phyloP scores from a whole-genome alignment of 192 early-diverging fungal genomes.

The Lunasporangiospora selenospora region DNA sequence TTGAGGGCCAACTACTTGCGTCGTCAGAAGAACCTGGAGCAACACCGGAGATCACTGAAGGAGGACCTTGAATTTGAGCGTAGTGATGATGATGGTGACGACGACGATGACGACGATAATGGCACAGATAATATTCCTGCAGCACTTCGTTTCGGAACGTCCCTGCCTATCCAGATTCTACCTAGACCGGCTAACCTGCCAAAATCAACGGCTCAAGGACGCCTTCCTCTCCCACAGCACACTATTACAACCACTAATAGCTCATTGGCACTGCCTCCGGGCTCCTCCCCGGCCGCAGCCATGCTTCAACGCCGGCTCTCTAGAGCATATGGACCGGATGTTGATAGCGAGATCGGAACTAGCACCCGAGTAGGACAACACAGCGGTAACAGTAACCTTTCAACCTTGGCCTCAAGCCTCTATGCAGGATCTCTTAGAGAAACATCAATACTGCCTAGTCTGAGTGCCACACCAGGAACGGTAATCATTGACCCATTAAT shows the following conservation, averaged over 20 bases:
- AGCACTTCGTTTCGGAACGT: conserved; percentile 23
- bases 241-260: conserved; percentile 17
- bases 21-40: conserved; percentile 27
- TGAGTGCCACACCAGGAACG: conserved; percentile 1
- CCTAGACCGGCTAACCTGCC: conserved; percentile 1
- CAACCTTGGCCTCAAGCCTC: too few relatives aligned
- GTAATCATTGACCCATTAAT: conserved; percentile 41
- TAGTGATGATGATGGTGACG: conserved; percentile 12
- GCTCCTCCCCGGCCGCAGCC: conserved; percentile 35
- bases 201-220: too few relatives aligned
- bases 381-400: too few relatives aligned
- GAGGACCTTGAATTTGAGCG: conserved; percentile 8
- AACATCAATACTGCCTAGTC: neutral
- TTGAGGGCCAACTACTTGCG: conserved; percentile 32
- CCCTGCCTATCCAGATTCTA: conserved; percentile 41
- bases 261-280: conserved; percentile 41
- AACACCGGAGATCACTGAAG: conserved; percentile 10
- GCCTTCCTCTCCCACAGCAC: conserved; percentile 15
- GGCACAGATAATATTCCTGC: neutral
- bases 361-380: too few relatives aligned
- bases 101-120: neutral
- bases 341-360: too few relatives aligned
- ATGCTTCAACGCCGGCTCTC: conserved; percentile 45
- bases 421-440: conserved; percentile 20
- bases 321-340: conserved; percentile 26